phyloP scores from a whole-genome alignment of 129 eudicot genomes.

The Centrapalus pauciflorus region DNA sequence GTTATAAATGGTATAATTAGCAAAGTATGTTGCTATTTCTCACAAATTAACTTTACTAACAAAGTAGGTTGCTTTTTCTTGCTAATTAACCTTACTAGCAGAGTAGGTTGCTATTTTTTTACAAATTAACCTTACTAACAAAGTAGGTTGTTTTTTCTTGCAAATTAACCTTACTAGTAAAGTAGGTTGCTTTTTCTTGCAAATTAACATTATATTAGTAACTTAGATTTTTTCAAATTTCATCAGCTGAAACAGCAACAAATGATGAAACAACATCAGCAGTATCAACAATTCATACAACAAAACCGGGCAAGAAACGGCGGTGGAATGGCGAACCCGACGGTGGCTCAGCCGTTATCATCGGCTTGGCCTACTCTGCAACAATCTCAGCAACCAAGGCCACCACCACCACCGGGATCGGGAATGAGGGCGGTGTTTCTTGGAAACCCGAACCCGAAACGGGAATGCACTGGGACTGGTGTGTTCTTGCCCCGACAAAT shows the following conservation, averaged over 20 bases:
- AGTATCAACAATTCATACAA: slow-evolving; percentile 16
- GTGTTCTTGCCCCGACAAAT: slow-evolving; percentile 75
- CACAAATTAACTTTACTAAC: too few relatives aligned
- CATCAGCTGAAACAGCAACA: slow-evolving; percentile 45
- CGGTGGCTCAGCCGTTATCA: slow-evolving; percentile 16
- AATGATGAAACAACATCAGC: slow-evolving; percentile 23
- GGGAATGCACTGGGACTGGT: slow-evolving; percentile 79
- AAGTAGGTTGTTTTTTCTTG: too few relatives aligned
- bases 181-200: too few relatives aligned
- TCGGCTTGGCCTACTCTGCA: slow-evolving; percentile 70
- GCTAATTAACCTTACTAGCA: too few relatives aligned
- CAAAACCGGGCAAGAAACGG: slow-evolving; percentile 32
- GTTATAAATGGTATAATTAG: too few relatives aligned
- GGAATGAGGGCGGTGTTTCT: slow-evolving; percentile 70
- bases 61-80: too few relatives aligned
- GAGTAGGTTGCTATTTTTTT: too few relatives aligned
- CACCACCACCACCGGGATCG: slow-evolving; percentile 37
- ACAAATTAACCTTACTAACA: too few relatives aligned
- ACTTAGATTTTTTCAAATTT: slow-evolving; percentile 4
- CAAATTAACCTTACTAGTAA: too few relatives aligned
- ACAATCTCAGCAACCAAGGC: slow-evolving; percentile 35
- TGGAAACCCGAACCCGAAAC: slow-evolving; percentile 44
- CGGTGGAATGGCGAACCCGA: slow-evolving; percentile 2
- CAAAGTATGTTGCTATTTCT: too few relatives aligned
- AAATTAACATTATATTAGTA: too few relatives aligned